Percentiles rank a stretch among this genome's conserved stretches.
Evolutionary conservation across 2,329 filamentous ascomycete species (phyloP).

Genomic region (Cercospora zeina): DNA sequence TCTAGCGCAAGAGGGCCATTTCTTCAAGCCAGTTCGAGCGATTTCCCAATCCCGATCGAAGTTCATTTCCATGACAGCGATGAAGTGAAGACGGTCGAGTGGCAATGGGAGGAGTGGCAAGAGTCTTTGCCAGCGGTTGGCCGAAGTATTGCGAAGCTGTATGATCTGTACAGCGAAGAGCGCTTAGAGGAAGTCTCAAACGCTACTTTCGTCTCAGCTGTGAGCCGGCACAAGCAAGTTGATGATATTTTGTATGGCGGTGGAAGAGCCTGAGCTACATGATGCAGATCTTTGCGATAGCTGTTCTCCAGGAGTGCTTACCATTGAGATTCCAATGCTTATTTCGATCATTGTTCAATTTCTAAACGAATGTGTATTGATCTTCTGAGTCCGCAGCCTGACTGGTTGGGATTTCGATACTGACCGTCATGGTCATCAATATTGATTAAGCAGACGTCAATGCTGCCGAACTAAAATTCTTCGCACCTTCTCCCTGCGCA

Average conservation of each 20-base stretch:
- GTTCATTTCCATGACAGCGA: conserved; percentile 36
- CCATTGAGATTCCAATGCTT: neutral
- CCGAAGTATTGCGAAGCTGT: conserved; percentile 35
- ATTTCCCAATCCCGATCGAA: conserved; percentile 32
- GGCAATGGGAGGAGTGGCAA: conserved; percentile 46
- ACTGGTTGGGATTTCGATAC: neutral
- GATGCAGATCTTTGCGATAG: neutral
- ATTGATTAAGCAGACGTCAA: neutral
- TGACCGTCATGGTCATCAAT: neutral
- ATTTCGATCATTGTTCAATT: neutral
- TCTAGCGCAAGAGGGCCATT: conserved; percentile 25
- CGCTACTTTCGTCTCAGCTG: conserved; percentile 47
- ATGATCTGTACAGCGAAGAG: conserved; percentile 38
- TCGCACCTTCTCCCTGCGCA: neutral
- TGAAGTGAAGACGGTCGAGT: conserved; percentile 40
- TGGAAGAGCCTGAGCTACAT: neutral
- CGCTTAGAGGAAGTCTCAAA: conserved; percentile 35
- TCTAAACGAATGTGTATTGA: neutral
- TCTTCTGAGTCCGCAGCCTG: neutral
- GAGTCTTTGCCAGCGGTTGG: conserved; percentile 32
- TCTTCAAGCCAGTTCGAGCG: conserved; percentile 23
- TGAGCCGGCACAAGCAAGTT: conserved; percentile 53
- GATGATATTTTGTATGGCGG: conserved; percentile 34
- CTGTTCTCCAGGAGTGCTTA: neutral
- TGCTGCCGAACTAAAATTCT: neutral